Evolutionary conservation across 192 early-diverging fungal species (phyloP), one percentile per base, ranked within the genome.

Genomic region (Phycomyces blakesleeanus): DNA sequence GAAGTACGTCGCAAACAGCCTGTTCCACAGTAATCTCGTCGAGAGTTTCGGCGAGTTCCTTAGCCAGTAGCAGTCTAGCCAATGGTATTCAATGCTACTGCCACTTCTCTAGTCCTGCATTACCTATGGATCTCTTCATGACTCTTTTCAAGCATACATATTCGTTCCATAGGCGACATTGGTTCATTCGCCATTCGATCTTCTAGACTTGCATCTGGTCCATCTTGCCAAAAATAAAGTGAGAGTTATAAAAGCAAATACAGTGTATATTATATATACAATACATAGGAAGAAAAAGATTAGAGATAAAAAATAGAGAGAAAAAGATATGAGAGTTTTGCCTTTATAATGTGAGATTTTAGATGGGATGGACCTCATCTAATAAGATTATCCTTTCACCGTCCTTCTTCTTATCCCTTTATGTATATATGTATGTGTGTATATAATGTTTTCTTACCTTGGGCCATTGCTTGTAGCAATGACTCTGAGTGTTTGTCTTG

Each of bases 1-100:
- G 78, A 51, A 80, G 27, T 51, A 77, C 63, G 18, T 66, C 49
- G 38, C 72, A 62, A 10, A 80, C 55, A 10, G 78, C 75, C 25
- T 80, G 75, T 39, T 58, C 38, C 10, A 72, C 34, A 14, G 61
- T 55, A 15, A 76, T 53, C 25, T 76, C 72, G 50, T 67, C 47
- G 42, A 80, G 50, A 22, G 65, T 42, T 39, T 26, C 66, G 5
- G 75, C 58, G 21, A 80, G 47, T 69, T 80, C 78, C 39, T 68
- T 76, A 21, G 78, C 75, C 47, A 77, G 66, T 26, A 72, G 68
- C 27, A 75, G 52, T 70, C 78, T 79, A 58, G 1, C 38, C 55
- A 62, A n/a, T 52, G 63, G 14, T 67, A 55, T 42, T 58, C n/a
- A 55, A 25, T 57, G 20, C 27, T 24, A 27, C 29, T 50, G 25